Evolutionary conservation across 768 basidiomycete genomes (phyloP).

Genomic region (Amyloporia xantha): DNA sequence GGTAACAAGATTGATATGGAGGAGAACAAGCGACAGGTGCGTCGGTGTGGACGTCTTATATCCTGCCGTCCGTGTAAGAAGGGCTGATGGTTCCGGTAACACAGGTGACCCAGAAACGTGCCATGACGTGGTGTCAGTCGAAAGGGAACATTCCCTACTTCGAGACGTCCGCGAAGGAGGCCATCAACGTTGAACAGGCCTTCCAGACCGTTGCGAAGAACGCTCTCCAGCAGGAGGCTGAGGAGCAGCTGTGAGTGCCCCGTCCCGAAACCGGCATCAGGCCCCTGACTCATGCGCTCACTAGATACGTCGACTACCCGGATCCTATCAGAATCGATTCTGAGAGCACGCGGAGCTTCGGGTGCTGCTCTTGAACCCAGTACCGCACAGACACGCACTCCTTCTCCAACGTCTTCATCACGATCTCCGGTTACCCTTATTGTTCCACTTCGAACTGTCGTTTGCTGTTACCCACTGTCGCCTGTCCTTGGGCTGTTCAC

Average conservation of each 20-base stretch:
- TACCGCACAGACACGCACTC: neutral
- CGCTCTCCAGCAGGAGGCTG: conserved; percentile 93
- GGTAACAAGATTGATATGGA: conserved; percentile 99
- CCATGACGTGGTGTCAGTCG: conserved; percentile 99
- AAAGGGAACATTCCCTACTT: conserved; percentile 99
- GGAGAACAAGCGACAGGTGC: conserved; percentile 94
- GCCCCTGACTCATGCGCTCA: too few relatives aligned
- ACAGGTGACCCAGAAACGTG: conserved; percentile 97
- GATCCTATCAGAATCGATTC: conserved; percentile 97
- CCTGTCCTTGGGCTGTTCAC: conserved; percentile 5
- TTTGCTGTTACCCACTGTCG: conserved; percentile 2
- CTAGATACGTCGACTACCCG: conserved; percentile 95
- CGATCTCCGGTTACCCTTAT: conserved; percentile 17
- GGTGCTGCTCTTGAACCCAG: conserved; percentile 73
- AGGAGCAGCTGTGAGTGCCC: conserved; percentile 78
- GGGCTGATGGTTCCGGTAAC: neutral
- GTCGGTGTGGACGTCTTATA: too few relatives aligned
- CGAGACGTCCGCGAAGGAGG: conserved; percentile 99
- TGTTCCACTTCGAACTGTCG: conserved; percentile 9
- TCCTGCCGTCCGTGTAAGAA: neutral
- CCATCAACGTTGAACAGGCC: conserved; percentile 99
- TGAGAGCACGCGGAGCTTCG: conserved; percentile 85
- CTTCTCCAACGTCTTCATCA: conserved; percentile 1
- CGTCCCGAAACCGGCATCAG: too few relatives aligned
- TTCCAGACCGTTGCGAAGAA: conserved; percentile 99